These are phyloP conservation scores for Chlorophyllum brunneum DNA, from an alignment of 768 basidiomycete species.

Conservation along the genomic window DNA sequence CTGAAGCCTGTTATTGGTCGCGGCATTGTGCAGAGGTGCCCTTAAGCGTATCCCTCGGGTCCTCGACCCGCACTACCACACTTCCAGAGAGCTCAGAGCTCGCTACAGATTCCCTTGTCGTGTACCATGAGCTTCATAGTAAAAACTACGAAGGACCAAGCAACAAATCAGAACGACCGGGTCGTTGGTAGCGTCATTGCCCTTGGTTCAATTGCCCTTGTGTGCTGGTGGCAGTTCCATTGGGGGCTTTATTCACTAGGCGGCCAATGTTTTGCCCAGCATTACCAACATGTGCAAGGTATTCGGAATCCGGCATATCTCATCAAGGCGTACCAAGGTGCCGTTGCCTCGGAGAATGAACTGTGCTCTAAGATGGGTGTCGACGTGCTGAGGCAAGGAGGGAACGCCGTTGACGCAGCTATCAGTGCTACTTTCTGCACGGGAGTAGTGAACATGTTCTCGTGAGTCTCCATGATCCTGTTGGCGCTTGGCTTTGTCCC, in stretches of 20 bases:
- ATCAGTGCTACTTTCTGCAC: slow-evolving; percentile 76
- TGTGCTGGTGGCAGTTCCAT: slow-evolving; percentile 1
- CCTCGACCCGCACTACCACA: no score
- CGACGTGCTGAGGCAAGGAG: slow-evolving; percentile 69
- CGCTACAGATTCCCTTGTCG: no score
- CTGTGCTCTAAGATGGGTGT: slow-evolving; percentile 86
- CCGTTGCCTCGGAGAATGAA: slow-evolving; percentile 86
- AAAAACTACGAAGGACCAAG: not conserved
- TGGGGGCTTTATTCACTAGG: not conserved
- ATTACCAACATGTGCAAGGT: not conserved
- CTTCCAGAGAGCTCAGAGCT: no score
- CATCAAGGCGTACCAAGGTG: slow-evolving; percentile 64
- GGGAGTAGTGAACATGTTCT: slow-evolving; percentile 89
- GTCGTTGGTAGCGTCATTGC: not conserved
- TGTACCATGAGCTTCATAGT: not conserved
- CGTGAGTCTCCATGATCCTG: slow-evolving; percentile 42
- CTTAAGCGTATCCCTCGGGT: no score
- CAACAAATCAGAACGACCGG: not conserved
- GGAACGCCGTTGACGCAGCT: slow-evolving; percentile 88
- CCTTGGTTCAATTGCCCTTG: not conserved
- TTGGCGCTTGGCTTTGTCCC: slow-evolving; percentile 1
- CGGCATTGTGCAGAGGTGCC: no score
- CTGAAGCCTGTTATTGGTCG: no score
- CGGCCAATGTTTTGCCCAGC: not conserved
- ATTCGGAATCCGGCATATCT: slow-evolving; percentile 41